Base-by-base conservation (phyloP, 371 early-diverging fungal species). In the Mucor racemosus region DNA sequence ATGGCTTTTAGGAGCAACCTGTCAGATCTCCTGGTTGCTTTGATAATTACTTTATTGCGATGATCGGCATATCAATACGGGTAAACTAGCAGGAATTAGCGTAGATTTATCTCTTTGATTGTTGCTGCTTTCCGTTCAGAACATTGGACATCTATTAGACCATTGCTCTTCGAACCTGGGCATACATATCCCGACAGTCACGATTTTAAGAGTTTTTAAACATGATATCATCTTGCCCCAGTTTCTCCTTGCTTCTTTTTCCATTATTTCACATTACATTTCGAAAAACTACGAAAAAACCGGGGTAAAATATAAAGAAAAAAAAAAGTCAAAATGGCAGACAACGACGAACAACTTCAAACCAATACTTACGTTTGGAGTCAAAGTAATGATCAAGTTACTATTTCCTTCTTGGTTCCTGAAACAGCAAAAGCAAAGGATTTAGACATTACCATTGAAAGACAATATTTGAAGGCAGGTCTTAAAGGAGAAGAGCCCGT, bases 291-390 rank as follows among this genome's bases (percentile, higher is more conserved):
- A 19, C 46, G 19, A 42, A 44, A 44, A 19, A 41, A 26, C 60
- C 44, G 60, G 44, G 60, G 60, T 35, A 21, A 46, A 7, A 56
- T 1, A 26, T 26, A 26, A 26, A 26, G 3, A 3, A 26, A 26
- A 26, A 26, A 26, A 26, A 26, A 26, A 26, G 26, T 26, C 26
- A 34, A 41, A 48, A 80, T 78, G 78, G 60, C 64, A 53, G 79
- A 78, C 21, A 70, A 74, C 55, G 75, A 82, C 67, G 80, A 79
- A 35, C 76, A 80, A 31, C 80, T 78, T 44, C 80, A 82, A 60
- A 75, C 76, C 8, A 81, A 81, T 65, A 77, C 81, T 11, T 83
- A 83, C 42, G 73, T 76, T 46, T 83, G 84, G 84, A 77, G 76
- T 46, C 84, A 83, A 60, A 80, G 73, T 38, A 65, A 54, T 21